Evolutionary conservation across 1,284 basidiomycete genomes (phyloP), one percentile per base, ranked within the genome.

Genomic region (Rhodotorula sp.): DNA sequence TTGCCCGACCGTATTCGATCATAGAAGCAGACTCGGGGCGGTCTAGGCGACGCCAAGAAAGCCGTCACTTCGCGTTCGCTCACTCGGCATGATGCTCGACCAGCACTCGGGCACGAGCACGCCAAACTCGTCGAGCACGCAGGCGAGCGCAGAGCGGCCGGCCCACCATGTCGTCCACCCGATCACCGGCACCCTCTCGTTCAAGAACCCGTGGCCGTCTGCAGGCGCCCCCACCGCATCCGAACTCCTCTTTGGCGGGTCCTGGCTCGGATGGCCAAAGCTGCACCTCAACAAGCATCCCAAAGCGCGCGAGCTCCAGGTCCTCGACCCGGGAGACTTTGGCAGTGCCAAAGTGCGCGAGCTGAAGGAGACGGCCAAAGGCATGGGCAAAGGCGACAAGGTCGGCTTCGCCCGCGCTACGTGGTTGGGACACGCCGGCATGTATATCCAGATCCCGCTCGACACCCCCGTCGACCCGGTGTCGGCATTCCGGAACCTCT

Each of bases 71-170:
- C 37, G 37, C 10, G 37, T 42, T 42, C 37, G 37, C 37, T 1
- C 3, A 91, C 90, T 90, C 85, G 86, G 45, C 81, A 83, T 69
- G 69, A 64, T 51, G 82, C 84, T 74, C 57, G 64, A 84, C 91
- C 62, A 85, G 87, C 69, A 86, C 89, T 59, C 42, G n/a, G 37
- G n/a, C 14, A 42, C 57, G 42, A 33, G 24, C 17, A 59, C 42
- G 22, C 57, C 12, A 12, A 30, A 37, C 37, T 44, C 24, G 42
- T 44, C 57, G 24, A 45, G 42, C 7, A 29, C 37, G 42, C 37
- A 26, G 15, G 37, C 42, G 53, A 45, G n/a, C 42, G 42, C 42
- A n/a, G 62, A 62, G 5, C 46, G 59, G 7, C 75, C 73, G 3
- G 22, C 68, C 26, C 75, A 76, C 69, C 73, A 75, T 58, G 68